phyloP scores from a whole-genome alignment of 495 filamentous ascomycete species.

The Chaetomium cochliodes region DNA sequence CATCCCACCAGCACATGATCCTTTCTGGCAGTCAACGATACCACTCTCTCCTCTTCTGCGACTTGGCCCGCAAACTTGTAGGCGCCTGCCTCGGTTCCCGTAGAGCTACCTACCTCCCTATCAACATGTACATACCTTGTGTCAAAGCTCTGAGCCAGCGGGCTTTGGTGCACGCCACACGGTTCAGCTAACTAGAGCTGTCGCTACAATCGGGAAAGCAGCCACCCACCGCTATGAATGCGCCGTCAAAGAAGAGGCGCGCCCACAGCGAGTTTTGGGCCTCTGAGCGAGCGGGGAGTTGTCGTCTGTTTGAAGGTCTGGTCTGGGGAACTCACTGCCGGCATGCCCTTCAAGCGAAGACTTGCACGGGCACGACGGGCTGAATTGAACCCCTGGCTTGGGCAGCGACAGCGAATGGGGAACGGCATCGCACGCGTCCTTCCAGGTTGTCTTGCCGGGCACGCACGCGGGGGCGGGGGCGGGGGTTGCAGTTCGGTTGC shows the following conservation, averaged over 20 bases:
- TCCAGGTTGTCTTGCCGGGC: not conserved
- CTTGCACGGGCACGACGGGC: not conserved
- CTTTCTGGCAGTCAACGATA: slow-evolving; percentile 2
- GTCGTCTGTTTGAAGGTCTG: not conserved
- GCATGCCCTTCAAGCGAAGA: not conserved
- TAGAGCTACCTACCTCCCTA: too few relatives aligned
- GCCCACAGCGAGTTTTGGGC: too few relatives aligned
- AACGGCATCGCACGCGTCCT: not conserved
- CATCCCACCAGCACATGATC: slow-evolving; percentile 12
- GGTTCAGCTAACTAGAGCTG: not conserved
- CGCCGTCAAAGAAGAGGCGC: too few relatives aligned
- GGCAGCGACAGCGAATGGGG: slow-evolving; percentile 4
- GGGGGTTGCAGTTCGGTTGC: slow-evolving; percentile 6
- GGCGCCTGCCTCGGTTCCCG: not conserved
- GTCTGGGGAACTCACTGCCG: not conserved
- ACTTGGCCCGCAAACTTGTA: not conserved
- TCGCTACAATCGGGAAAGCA: not conserved
- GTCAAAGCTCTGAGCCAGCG: not conserved
- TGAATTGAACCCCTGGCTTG: not conserved
- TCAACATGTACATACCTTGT: too few relatives aligned
- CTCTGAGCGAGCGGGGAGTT: too few relatives aligned
- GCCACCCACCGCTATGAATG: not conserved
- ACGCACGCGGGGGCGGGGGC: too few relatives aligned
- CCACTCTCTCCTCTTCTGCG: slow-evolving; percentile 4
- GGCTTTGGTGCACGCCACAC: not conserved